phyloP scores from a whole-genome alignment of 768 basidiomycete species.

The Gymnopilus dilepis region DNA sequence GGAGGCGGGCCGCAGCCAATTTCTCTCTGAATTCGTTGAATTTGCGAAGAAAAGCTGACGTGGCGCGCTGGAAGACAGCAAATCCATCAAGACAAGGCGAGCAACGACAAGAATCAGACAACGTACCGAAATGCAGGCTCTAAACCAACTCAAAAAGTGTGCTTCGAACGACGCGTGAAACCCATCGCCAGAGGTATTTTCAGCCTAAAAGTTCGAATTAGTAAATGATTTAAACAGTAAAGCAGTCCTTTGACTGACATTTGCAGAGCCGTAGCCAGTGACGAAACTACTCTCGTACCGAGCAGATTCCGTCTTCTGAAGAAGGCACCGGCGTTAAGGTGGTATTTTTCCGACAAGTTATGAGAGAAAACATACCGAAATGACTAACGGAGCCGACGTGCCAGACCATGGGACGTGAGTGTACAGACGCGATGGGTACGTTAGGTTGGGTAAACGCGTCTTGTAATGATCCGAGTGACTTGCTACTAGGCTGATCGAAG shows the following conservation, averaged over 20 bases:
- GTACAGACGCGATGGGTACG: constrained; percentile 9
- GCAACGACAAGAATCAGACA: background rate
- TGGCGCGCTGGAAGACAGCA: constrained; percentile 5
- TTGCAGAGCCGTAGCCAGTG: background rate
- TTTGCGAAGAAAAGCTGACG: constrained; percentile 7
- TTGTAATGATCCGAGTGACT: constrained; percentile 5
- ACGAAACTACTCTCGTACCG: background rate
- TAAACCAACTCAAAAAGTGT: constrained; percentile 9
- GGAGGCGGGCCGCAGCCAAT: background rate
- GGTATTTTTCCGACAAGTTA: background rate
- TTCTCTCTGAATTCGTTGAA: constrained; percentile 1
- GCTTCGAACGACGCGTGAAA: constrained; percentile 6
- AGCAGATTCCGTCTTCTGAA: background rate
- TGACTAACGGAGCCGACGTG: background rate
- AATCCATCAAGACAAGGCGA: background rate
- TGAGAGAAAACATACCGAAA: constrained; percentile 5
- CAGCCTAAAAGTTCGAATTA: constrained; percentile 2
- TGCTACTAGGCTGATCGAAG: constrained; percentile 9
- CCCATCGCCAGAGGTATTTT: background rate
- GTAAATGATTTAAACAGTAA: background rate
- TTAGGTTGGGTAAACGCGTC: constrained; percentile 11
- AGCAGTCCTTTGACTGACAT: background rate
- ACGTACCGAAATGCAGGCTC: constrained; percentile 8
- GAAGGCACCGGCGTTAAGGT: background rate
- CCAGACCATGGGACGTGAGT: constrained; percentile 15